phyloP scores from a whole-genome alignment of 305 asterid genomes.

The Fraxinus paxiana region DNA sequence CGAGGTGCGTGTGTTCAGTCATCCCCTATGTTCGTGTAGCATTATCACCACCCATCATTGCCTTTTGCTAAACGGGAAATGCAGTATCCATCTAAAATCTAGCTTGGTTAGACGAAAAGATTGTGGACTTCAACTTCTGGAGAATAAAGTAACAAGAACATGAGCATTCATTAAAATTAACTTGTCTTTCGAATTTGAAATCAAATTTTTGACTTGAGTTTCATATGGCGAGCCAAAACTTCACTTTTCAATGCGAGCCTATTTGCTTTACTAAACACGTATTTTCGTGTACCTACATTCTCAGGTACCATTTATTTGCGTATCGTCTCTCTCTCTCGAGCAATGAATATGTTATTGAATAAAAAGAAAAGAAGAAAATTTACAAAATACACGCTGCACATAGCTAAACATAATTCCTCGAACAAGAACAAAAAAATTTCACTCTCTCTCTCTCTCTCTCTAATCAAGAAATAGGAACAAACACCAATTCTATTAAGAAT shows the following conservation, averaged over 20 bases:
- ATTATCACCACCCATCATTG: background rate
- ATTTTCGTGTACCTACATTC: background rate
- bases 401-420: constrained; percentile 14
- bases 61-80: background rate
- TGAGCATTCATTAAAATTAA: background rate
- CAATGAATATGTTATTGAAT: background rate
- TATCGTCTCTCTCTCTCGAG: background rate
- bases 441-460: constrained; percentile 38
- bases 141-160: background rate
- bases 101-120: background rate
- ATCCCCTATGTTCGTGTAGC: no score
- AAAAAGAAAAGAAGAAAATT: background rate
- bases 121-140: background rate
- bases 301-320: background rate
- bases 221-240: background rate
- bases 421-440: constrained; percentile 38
- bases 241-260: background rate
- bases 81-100: background rate
- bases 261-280: background rate
- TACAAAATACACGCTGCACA: background rate
- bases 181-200: background rate
- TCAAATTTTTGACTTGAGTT: background rate
- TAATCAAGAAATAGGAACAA: constrained; percentile 28
- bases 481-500: constrained; percentile 45
- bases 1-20: no score